Conservation (phyloP, 2,329 filamentous ascomycete species). For the Colletotrichum echinochloae region DNA sequence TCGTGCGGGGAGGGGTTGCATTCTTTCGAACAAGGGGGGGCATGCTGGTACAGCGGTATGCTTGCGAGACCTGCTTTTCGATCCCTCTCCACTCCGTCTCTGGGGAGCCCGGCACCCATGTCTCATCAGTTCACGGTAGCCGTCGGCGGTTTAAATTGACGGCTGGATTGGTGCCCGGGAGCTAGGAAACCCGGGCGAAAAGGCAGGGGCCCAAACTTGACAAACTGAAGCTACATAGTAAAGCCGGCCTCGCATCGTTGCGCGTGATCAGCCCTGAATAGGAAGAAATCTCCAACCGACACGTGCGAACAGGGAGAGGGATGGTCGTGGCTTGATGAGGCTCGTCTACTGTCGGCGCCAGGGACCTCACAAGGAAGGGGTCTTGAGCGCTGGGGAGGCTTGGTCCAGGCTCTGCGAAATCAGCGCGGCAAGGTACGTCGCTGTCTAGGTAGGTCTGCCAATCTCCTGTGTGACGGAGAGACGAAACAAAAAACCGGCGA, state of each 20-base stretch:
- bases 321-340: not conserved
- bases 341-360: slow-evolving; percentile 1
- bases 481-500: not conserved
- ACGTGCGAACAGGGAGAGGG: slow-evolving; percentile 25
- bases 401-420: not conserved
- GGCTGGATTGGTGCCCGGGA: slow-evolving; percentile 36
- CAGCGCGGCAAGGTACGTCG: too few relatives aligned
- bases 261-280: slow-evolving; percentile 16
- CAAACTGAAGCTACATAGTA: slow-evolving; percentile 28
- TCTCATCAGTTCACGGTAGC: slow-evolving; percentile 31
- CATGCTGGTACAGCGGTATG: not conserved
- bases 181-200: slow-evolving; percentile 3
- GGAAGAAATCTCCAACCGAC: slow-evolving; percentile 7
- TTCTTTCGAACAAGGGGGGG: slow-evolving; percentile 6
- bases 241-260: not conserved
- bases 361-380: not conserved
- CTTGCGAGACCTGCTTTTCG: not conserved
- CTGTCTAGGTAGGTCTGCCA: too few relatives aligned
- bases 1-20: slow-evolving; percentile 9
- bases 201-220: slow-evolving; percentile 5
- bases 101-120: slow-evolving; percentile 1
- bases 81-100: not conserved
- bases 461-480: not conserved
- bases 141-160: slow-evolving; percentile 25
- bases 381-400: not conserved